Base-by-base conservation (phyloP, 352 stramenopile genomes). In the Phytophthora litchii region DNA sequence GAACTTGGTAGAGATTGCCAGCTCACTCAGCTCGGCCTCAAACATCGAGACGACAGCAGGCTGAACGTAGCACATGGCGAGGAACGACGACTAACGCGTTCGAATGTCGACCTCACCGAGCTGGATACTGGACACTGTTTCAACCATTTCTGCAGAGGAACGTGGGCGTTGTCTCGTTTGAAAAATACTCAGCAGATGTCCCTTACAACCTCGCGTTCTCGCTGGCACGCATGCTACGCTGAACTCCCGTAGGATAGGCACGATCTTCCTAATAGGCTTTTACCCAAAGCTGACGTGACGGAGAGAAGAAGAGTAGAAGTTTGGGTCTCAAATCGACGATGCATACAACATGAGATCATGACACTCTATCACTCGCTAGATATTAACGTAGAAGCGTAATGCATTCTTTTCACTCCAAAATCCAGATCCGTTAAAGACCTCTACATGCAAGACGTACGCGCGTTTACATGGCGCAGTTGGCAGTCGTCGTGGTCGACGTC, bases 381-480 rank as follows among this genome's bases (percentile, higher is more conserved):
- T 53, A 46, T 67, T 56, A 56, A 38, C 43, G 44, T 56, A 43
- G 40, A 52, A 56, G 36, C 42, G 38, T 36, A 21, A 53, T 63
- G 32, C 38, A 58, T 63, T 62, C 51, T 38, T 20, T 56, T 53
- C 49, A 46, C 43, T 45, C 36, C 34, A 69, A 69, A 57, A 68
- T 50, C 47, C 36, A 45, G 13, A 54, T 51, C 40, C 45, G 10
- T 16, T 36, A 44, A 29, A 9, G 27, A 51, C 16, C n/a, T 51
- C 27, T 27, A 38, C n/a, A 11, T 17, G 19, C 21, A 14, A 4
- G 27, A 1, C 32, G 47, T 8, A 27, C 31, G 16, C 12, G 44
- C 27, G 37, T 10, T 60, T 70, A 70, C 60, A 70, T 54, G 17
- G 52, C 45, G 57, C 51, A 63, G 40, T 67, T 67, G 14, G 58